These are phyloP conservation scores for Bruguiera hainesii DNA, from an alignment of 441 rosid genomes.

Conservation along the genomic window DNA sequence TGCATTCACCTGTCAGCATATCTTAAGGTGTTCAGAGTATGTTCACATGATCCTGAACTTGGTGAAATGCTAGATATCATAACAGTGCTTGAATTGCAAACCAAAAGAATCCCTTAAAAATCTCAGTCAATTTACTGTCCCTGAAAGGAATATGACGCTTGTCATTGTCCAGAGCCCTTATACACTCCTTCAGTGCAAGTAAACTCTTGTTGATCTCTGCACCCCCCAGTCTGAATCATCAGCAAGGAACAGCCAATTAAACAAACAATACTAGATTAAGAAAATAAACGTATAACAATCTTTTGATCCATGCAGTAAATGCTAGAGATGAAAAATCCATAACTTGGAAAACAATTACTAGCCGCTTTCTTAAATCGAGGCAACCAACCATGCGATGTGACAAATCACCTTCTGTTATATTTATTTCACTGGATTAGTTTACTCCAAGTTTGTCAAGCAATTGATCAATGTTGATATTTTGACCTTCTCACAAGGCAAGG, in stretches of 20 bases:
- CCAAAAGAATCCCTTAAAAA: slow-evolving; percentile 85
- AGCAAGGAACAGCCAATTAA: neutral
- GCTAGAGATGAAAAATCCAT: no score
- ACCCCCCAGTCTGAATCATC: slow-evolving; percentile 82
- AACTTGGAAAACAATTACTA: no score
- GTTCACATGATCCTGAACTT: slow-evolving; percentile 94
- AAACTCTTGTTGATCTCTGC: slow-evolving; percentile 98
- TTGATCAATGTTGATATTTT: no score
- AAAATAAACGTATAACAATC: no score
- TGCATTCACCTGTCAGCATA: slow-evolving; percentile 83
- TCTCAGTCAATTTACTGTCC: slow-evolving; percentile 97
- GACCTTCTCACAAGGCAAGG: no score
- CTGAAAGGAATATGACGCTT: slow-evolving; percentile 98
- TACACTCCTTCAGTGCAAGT: slow-evolving; percentile 95
- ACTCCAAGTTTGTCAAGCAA: no score
- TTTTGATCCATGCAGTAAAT: no score
- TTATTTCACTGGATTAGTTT: no score
- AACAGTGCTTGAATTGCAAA: slow-evolving; percentile 97
- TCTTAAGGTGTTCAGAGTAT: slow-evolving; percentile 94
- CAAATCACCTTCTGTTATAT: no score
- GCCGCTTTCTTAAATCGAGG: no score
- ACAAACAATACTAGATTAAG: no score
- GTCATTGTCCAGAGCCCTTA: slow-evolving; percentile 98
- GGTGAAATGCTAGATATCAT: slow-evolving; percentile 99
- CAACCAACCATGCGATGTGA: no score